Base-by-base conservation (phyloP, 805 yeast species). In the Candida taoyuanica region DNA sequence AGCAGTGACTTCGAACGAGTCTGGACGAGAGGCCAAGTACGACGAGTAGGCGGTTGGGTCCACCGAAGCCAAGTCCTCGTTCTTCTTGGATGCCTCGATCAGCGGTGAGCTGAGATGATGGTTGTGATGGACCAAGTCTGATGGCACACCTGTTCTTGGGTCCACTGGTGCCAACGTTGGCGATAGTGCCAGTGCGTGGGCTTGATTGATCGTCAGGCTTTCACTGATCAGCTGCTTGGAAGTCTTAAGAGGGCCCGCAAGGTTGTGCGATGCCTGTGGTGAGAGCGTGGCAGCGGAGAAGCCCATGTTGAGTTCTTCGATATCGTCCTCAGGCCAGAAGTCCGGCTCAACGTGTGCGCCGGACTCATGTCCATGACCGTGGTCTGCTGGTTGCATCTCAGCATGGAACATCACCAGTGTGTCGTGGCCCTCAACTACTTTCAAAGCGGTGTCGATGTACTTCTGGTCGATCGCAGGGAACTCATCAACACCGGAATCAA, bases 401-500 rank as follows among this genome's bases (percentile, higher is more conserved):
- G 97, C 96, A 56, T 89, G 98, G 67, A 91, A 89, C 86, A 91
- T 79, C 47, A 88, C 65, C 55, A 87, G 60, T 0, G 97, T 85
- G 23, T 74, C 70, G 30, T 74, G 60, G 5, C 74, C 82, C 37
- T 79, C 67, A 3, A 89, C 82, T 12, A 50, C 59, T 15, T 68
- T 58, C 75, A 91, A 72, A 7, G 94, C 96, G 38, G 67, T 56
- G 29, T 71, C 67, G 33, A 91, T 81, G 55, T 87, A 81, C 2
- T 57, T 57, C 15, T 82, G 73, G 28, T 68, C 70, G 37, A 89
- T 81, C 47, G 83, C 85, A 2, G 97, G 97, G 59, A 91, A 89
- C 61, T 89, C 97, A 36, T 87, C 95, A 16, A 91, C 97, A n/a
- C 97, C 96, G 31, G 93, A 81, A 48, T 89, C 95, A 54, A 89